Evolutionary conservation across 129 eudicot genomes (phyloP).

Genomic region (Glebionis coronaria): DNA sequence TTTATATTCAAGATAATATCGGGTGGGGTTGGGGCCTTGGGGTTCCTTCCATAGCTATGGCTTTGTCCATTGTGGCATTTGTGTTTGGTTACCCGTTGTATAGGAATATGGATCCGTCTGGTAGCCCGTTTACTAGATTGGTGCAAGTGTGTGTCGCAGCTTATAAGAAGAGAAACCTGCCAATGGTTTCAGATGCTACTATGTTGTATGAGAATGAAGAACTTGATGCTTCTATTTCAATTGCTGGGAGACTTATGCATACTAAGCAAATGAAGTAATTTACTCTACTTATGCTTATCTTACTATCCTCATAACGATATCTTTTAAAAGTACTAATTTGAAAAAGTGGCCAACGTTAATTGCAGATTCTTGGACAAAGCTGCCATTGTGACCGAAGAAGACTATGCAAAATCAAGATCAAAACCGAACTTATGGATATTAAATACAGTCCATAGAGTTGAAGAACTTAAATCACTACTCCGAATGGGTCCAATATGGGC

Average conservation of each 20-base stretch:
- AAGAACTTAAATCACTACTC: slow-evolving; percentile 73
- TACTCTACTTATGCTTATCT: neutral
- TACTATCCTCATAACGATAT: neutral
- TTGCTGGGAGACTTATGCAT: slow-evolving; percentile 63
- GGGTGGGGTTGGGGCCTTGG: slow-evolving; percentile 73
- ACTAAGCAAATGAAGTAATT: slow-evolving; percentile 41
- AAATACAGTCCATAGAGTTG: slow-evolving; percentile 83
- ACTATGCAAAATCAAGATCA: slow-evolving; percentile 40
- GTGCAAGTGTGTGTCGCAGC: slow-evolving; percentile 55
- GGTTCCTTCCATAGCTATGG: slow-evolving; percentile 49
- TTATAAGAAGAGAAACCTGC: slow-evolving; percentile 39
- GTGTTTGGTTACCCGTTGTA: slow-evolving; percentile 46
- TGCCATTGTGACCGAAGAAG: slow-evolving; percentile 63
- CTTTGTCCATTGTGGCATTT: slow-evolving; percentile 42
- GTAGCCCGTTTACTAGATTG: slow-evolving; percentile 56
- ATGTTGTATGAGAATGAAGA: slow-evolving; percentile 50
- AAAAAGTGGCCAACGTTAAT: neutral
- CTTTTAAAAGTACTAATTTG: neutral
- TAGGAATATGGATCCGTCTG: slow-evolving; percentile 43
- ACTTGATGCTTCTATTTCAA: slow-evolving; percentile 63
- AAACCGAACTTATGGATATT: slow-evolving; percentile 72
- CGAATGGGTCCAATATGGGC: slow-evolving; percentile 97
- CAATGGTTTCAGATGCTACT: slow-evolving; percentile 24
- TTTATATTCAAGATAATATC: slow-evolving; percentile 52
- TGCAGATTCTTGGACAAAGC: slow-evolving; percentile 90